Evolutionary conservation across 192 early-diverging fungal genomes (phyloP).

Genomic region (Coemansia sp.): DNA sequence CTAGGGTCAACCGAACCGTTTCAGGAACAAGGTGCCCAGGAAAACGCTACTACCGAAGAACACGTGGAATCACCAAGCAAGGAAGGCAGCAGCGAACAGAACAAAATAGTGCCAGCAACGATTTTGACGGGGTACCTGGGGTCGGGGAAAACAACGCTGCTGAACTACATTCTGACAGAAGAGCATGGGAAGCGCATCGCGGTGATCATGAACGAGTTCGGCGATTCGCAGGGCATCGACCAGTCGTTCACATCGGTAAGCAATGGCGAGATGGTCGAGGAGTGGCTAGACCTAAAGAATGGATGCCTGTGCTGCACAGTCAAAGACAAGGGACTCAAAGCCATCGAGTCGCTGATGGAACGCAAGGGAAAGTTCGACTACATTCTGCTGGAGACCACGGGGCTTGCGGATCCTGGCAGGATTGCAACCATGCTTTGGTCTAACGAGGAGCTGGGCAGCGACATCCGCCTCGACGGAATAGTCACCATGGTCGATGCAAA

Average conservation of each 20-base stretch:
- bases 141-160: slow-evolving; percentile 89
- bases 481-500: slow-evolving; percentile 85
- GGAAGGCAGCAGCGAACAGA: background rate
- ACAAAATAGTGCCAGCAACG: slow-evolving; percentile 52
- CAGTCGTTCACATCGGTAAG: slow-evolving; percentile 79
- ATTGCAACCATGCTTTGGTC: slow-evolving; percentile 98
- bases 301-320: slow-evolving; percentile 98
- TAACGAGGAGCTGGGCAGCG: slow-evolving; percentile 88
- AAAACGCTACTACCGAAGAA: background rate
- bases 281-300: slow-evolving; percentile 97
- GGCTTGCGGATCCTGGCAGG: slow-evolving; percentile 68
- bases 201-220: slow-evolving; percentile 99
- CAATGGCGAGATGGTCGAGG: slow-evolving; percentile 81
- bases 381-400: slow-evolving; percentile 95
- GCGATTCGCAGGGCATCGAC: slow-evolving; percentile 93
- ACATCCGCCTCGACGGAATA: slow-evolving; percentile 90
- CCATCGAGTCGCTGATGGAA: slow-evolving; percentile 91
- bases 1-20: background rate
- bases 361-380: slow-evolving; percentile 93
- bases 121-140: slow-evolving; percentile 72
- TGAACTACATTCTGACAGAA: slow-evolving; percentile 79
- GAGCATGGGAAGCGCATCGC: slow-evolving; percentile 95
- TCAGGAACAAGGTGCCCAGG: background rate
- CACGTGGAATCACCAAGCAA: background rate
- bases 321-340: slow-evolving; percentile 93